phyloP scores from a whole-genome alignment of 2,329 filamentous ascomycete species.

The Cercospora brassicicola region DNA sequence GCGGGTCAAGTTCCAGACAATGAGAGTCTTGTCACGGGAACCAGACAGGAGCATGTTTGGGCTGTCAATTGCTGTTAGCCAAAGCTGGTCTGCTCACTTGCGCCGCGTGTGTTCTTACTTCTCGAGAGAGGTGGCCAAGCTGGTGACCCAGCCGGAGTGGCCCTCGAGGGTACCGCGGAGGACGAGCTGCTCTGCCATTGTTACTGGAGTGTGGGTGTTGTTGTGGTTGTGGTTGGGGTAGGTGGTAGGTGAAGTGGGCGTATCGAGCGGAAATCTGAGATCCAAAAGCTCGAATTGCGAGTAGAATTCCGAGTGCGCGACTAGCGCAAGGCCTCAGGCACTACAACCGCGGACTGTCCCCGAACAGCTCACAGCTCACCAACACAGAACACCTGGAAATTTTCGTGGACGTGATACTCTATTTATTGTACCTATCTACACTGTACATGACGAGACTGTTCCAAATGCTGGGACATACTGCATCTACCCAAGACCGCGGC shows the following conservation, averaged over 20 bases:
- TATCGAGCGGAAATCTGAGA: background rate
- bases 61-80: conserved; percentile 49
- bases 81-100: conserved; percentile 39
- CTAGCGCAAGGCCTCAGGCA: conserved; percentile 3
- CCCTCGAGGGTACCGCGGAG: conserved; percentile 59
- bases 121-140: conserved; percentile 96
- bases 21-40: conserved; percentile 96
- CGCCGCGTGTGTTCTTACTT: conserved; percentile 58
- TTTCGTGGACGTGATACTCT: background rate
- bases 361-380: background rate
- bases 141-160: conserved; percentile 99
- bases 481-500: background rate
- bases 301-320: conserved; percentile 10
- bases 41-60: conserved; percentile 99
- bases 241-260: background rate
- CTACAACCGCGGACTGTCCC: background rate
- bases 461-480: background rate
- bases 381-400: background rate
- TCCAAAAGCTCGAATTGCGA: background rate
- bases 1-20: conserved; percentile 99
- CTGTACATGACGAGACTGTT: conserved; percentile 3
- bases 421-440: conserved; percentile 3
- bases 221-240: background rate
- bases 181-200: conserved; percentile 46
- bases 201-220: conserved; percentile 15